Base-by-base conservation (phyloP, 257 asterid genomes). In the Cruciata laevipes region DNA sequence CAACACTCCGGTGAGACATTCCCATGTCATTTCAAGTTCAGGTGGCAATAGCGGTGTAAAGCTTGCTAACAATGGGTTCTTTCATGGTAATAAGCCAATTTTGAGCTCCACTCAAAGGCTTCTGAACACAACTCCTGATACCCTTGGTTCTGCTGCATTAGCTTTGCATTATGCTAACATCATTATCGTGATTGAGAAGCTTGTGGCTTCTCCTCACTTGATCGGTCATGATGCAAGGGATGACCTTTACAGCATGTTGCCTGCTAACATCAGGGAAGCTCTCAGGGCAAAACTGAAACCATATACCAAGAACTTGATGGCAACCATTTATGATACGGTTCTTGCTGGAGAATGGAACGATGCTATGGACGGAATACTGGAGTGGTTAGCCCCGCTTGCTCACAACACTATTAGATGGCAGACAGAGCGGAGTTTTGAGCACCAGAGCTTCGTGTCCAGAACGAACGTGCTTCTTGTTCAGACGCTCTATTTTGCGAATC, bases 351-450 rank as follows among this genome's bases (percentile, higher is more conserved):
- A 87, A 73, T 87, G 98, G 98, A 89, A 79, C 6, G 86, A 87
- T 38, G 96, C 87, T 4, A 89, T 91, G 83, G 51, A 75, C 47
- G 84, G 70, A 61, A 85, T 83, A 5, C 87, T 91, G 6, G 95
- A 86, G 40, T 91, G 98, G 96, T 76, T 91, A 32, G 86, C 95
- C 32, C 98, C 98, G 1, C 90, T 91, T 27, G 98, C 98, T 66
- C 96, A 91, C 71, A 87, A 83, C 82, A 91, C 86, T 85, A 83
- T 91, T 57, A 85, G 93, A 69, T 91, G 98, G 98, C 98, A 91
- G 73, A 85, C 98, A 0, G 98, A 91, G 69, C 73, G 96, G 70
- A 91, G 95, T 73, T 84, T 89, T 56, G 98, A 87, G 74, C 96
- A 91, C 76, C 98, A 85, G 72, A 85, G 68, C 76, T 63, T 84